Conservation (phyloP, 2,329 filamentous ascomycete species). For the Ceratocystis lukuohia region DNA sequence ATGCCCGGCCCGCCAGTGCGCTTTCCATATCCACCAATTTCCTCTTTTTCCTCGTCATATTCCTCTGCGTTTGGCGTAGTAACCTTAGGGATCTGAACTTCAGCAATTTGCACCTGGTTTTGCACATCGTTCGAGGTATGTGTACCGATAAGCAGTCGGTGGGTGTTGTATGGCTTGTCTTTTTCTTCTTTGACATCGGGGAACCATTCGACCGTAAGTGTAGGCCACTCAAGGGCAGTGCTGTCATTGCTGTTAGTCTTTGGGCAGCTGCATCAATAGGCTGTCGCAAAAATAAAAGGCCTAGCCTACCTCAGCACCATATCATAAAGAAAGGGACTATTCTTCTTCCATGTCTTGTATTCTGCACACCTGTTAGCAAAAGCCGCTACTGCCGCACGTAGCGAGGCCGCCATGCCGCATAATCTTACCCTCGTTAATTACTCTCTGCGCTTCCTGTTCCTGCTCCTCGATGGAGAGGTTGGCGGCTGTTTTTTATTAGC, state of each 20-base stretch:
- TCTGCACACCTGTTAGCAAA: conserved; percentile 39
- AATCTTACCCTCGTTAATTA: conserved; percentile 73
- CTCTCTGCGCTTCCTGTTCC: conserved; percentile 62
- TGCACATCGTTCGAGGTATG: conserved; percentile 76
- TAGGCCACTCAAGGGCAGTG: conserved; percentile 92
- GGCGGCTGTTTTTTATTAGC: conserved; percentile 20
- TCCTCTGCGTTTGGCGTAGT: conserved; percentile 61
- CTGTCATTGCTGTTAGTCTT: conserved; percentile 29
- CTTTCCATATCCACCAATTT: conserved; percentile 85
- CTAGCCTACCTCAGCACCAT: conserved; percentile 65
- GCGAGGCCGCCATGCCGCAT: background rate
- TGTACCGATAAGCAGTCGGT: conserved; percentile 84
- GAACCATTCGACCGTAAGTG: conserved; percentile 94
- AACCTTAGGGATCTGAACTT: conserved; percentile 80
- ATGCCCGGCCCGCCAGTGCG: conserved; percentile 56
- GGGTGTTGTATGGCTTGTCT: conserved; percentile 74
- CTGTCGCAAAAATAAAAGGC: background rate
- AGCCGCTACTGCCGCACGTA: background rate
- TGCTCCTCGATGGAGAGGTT: conserved; percentile 47
- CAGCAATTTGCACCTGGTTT: conserved; percentile 90
- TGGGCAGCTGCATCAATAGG: background rate
- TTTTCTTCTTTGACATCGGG: conserved; percentile 82
- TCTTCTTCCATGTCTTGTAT: conserved; percentile 99
- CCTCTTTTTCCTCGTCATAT: conserved; percentile 82
- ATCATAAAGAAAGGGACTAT: conserved; percentile 94